phyloP scores from a whole-genome alignment of 257 asterid genomes.

The Solanum piurae region DNA sequence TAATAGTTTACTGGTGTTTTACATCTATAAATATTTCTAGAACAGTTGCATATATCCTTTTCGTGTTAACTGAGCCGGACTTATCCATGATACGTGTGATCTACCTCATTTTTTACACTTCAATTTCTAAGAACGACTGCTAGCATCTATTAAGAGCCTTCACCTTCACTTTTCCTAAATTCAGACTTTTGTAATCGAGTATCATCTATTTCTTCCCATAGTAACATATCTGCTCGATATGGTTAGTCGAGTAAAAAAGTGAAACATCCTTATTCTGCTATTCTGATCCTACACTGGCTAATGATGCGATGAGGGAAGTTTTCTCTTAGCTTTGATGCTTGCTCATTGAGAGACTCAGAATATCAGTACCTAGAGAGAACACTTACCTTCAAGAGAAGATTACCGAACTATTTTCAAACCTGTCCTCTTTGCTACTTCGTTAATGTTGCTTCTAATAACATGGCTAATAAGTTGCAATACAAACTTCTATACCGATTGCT shows the following conservation, averaged over 20 bases:
- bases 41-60: not conserved
- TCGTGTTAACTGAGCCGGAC: not conserved
- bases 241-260: not conserved
- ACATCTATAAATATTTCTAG: not conserved
- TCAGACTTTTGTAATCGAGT: not conserved
- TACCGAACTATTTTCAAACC: not conserved
- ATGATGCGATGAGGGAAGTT: not conserved
- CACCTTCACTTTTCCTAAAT: not conserved
- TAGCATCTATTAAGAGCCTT: not conserved
- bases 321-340: not conserved
- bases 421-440: not conserved
- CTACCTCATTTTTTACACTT: not conserved
- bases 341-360: not conserved
- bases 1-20: not conserved
- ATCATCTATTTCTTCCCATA: not conserved
- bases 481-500: not conserved
- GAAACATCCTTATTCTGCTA: not conserved
- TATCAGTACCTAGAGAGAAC: not conserved
- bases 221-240: not conserved
- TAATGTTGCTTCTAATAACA: too few species aligned
- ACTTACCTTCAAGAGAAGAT: not conserved
- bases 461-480: not conserved
- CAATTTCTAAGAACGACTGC: not conserved
- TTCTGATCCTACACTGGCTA: not conserved
- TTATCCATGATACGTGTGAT: not conserved